These are phyloP conservation scores for Penicillium corylophilum DNA, from an alignment of 2,329 filamentous ascomycete species.

Conservation along the genomic window DNA sequence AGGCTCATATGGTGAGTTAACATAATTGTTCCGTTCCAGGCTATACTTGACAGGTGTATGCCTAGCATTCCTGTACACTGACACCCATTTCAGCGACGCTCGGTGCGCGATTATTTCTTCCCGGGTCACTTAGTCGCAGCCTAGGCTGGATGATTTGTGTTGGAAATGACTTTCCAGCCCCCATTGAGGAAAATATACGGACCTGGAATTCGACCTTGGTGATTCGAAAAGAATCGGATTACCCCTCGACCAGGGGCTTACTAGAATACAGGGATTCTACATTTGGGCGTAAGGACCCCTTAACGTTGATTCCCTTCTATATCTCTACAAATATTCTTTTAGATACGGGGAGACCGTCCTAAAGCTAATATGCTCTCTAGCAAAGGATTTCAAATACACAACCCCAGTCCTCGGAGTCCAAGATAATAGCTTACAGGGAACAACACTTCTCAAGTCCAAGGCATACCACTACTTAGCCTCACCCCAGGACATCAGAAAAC, in stretches of 20 bases:
- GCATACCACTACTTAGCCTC: slow-evolving; percentile 21
- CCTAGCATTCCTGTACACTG: not conserved
- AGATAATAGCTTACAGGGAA: slow-evolving; percentile 8
- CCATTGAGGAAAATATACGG: slow-evolving; percentile 8
- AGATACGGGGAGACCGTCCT: not conserved
- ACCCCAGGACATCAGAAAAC: slow-evolving; percentile 13
- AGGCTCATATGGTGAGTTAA: slow-evolving; percentile 28
- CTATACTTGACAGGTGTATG: too few species aligned
- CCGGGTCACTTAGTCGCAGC: slow-evolving; percentile 9
- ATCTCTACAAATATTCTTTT: slow-evolving; percentile 10
- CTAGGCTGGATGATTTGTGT: slow-evolving; percentile 26
- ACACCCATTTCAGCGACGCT: slow-evolving; percentile 17
- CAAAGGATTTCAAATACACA: slow-evolving; percentile 24
- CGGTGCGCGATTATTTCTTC: slow-evolving; percentile 28
- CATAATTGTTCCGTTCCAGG: too few species aligned
- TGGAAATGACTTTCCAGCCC: slow-evolving; percentile 26
- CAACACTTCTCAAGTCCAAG: slow-evolving; percentile 9
- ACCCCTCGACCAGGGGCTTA: slow-evolving; percentile 24
- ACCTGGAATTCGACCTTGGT: slow-evolving; percentile 18
- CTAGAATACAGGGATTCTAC: slow-evolving; percentile 30
- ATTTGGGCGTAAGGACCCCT: slow-evolving; percentile 25
- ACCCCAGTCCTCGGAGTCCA: slow-evolving; percentile 19
- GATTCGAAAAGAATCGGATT: slow-evolving; percentile 7
- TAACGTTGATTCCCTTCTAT: too few species aligned
- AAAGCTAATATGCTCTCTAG: slow-evolving; percentile 1